Evolutionary conservation across 2,329 filamentous ascomycete genomes (phyloP), one percentile per base, ranked within the genome.

Genomic region (Chaetomiaceae sp.): DNA sequence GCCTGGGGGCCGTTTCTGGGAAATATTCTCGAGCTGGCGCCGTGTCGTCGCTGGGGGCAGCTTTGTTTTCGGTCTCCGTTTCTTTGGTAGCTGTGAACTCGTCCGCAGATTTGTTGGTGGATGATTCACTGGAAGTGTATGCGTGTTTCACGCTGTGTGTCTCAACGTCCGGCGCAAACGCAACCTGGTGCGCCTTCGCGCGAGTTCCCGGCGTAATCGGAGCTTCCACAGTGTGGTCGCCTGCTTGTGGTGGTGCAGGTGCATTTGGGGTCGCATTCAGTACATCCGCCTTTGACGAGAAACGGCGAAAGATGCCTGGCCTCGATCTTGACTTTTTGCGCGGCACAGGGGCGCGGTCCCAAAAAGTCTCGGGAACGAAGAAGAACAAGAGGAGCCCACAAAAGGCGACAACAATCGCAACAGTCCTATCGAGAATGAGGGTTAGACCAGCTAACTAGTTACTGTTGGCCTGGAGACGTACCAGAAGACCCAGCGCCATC

Each of bases 361-460:
- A 97, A 59, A 96, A 96, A 0, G 90, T 96, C 70, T 97, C 92
- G 0, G 92, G 92, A 0, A 96, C 88, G 60, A 96, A 95, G 53
- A 96, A 75, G 65, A 95, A 96, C 1, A 97, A 75, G 3, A 95
- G 70, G 17, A 81, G 66, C 33, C 83, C 77, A 53, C 83, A 84
- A 42, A 88, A 79, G 0, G 76, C 88, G 30, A 90, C 86, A 9
- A 95, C 73, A 3, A 96, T 87, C 0, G 90, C 82, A 40, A 95
- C 83, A 49, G 95, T 83, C 86, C 86, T 87, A 45, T n/a, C 9
- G 30, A 20, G 1, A 17, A 25, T 7, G 25, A 10, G n/a, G 25
- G 50, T 30, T 31, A 31, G 17, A 8, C 4, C 7, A 17, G n/a
- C 10, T 14, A 9, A 31, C 20, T 7, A 27, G 10, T 14, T 16